Base-by-base conservation (phyloP, 2,329 filamentous ascomycete genomes). In the Hypomyces rosellus region DNA sequence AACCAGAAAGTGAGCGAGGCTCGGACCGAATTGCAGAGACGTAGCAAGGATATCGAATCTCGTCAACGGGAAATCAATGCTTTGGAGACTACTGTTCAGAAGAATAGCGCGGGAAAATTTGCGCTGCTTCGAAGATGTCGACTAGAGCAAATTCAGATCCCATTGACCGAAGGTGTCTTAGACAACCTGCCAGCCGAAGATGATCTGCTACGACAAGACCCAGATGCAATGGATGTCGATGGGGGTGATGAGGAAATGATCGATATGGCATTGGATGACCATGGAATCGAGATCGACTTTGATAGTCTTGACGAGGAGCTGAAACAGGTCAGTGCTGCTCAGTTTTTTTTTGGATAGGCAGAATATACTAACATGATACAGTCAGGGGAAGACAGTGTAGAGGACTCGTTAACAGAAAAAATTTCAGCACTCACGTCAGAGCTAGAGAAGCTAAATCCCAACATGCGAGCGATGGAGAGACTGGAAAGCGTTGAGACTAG, bases 391-490 rank as follows among this genome's bases (percentile, higher is more conserved):
- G 76, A 84, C 15, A 81, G 83, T 53, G 72, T 86, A 20, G 92
- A 96, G 62, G 82, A 88, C 42, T 77, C 79, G 51, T 76, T 99
- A 2, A 81, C 86, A 48, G 88, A 95, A 48, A 85, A 84, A 61
- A 89, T 99, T 56, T 75, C 79, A 16, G 77, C 78, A 25, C 77
- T 99, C 9, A 84, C 84, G 41, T 74, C 78, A 33, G 88, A 96
- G 59, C 81, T 99, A 16, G 90, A 96, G 64, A 96, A 96, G 69
- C 85, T 97, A 68, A 91, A 93, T 54, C 93, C 93, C 22, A 97
- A 99, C 68, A 95, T 96, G 82, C 89, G 92, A 60, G 93, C 92
- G 8, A 89, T 91, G 69, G 90, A 97, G 64, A 88, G 92, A 45
- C 77, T 99, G 5, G 88, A 93, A 63, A 85, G 84, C 18, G 91